Evolutionary conservation across 148 eudicot species (phyloP), one percentile per base, ranked within the genome.

Genomic region (Cornus controversa): DNA sequence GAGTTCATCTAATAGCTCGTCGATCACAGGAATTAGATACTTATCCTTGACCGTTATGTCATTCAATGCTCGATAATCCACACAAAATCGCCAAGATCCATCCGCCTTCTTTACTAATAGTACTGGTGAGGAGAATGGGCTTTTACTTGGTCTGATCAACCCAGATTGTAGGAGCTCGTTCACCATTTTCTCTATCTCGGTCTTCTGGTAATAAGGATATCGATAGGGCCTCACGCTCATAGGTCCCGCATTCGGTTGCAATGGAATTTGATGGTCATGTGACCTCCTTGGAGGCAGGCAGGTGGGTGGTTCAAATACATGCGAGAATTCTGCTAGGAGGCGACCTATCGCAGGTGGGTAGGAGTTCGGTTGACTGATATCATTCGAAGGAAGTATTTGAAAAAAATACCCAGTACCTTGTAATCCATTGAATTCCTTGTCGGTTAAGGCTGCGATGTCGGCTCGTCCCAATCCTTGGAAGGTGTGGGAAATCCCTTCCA

Each of bases 261-360:
- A n/a, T n/a, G n/a, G n/a, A n/a, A n/a, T n/a, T n/a, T n/a, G n/a
- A n/a, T n/a, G n/a, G n/a, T n/a, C n/a, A n/a, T n/a, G n/a, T n/a
- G n/a, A n/a, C n/a, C n/a, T n/a, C n/a, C n/a, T 47, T 6, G 63
- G 64, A 2, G 75, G 75, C 37, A 72, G 54, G 37, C 65, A 13
- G 20, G 40, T 67, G 37, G 70, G 70, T 67, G 70, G 34, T 26
- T 66, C 34, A 26, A 66, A 66, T 66, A 66, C 69, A 26, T 66
- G 36, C 7, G 69, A 25, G 13, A 66, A 66, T 0, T 66, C 16
- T 25, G 69, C 69, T 66, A 66, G 69, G 69, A 66, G 34, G 31
- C 15, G 69, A 18, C 1, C 69, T 18, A 66, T 26, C 9, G 25
- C 31, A 0, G 34, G 36, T 0, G 69, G 69, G 13, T 26, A 66